Evolutionary conservation across 257 asterid species (phyloP), one percentile per base, ranked within the genome.

Genomic region (Lantana camara): DNA sequence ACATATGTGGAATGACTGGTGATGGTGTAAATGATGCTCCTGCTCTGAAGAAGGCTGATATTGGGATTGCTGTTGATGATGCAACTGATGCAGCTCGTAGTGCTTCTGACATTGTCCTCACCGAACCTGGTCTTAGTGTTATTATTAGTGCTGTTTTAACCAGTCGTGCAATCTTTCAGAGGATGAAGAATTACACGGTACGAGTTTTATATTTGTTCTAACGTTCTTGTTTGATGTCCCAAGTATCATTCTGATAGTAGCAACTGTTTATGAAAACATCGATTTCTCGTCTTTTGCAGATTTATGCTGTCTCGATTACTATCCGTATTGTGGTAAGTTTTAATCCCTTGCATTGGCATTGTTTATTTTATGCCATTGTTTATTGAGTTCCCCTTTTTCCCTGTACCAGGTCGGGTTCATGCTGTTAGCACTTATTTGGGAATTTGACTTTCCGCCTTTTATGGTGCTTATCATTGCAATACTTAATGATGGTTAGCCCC

Each of bases 401-500:
- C 51, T 64, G 71, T 67, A 70, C 50, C 87, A 88, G 96, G 83
- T 88, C 52, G 96, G 96, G 40, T 88, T 88, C 75, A 85, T 88
- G 96, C 63, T 88, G 76, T 77, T 88, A 57, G 96, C 96, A 5
- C 78, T 88, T 79, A 88, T 88, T 61, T 88, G 96, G 96, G 29
- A 85, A 23, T 88, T 88, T 55, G 96, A 88, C 77, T 88, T 88
- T 68, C 96, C 96, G 8, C 96, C 96, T 68, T 88, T 88, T 75
- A 88, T 88, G 96, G 96, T 88, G 74, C 96, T 88, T 76, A 88
- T 88, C 72, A 88, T 88, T 67, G 96, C 96, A 34, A 83, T 88
- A 47, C 88, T 88, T 57, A 88, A 88, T 71, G 96, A 88, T 57
- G 96, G 95, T 82, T 57, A 63, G 84, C 64, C 61, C 60, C 46